Evolutionary conservation across 768 basidiomycete genomes (phyloP).

Genomic region (Mycena vitilis): DNA sequence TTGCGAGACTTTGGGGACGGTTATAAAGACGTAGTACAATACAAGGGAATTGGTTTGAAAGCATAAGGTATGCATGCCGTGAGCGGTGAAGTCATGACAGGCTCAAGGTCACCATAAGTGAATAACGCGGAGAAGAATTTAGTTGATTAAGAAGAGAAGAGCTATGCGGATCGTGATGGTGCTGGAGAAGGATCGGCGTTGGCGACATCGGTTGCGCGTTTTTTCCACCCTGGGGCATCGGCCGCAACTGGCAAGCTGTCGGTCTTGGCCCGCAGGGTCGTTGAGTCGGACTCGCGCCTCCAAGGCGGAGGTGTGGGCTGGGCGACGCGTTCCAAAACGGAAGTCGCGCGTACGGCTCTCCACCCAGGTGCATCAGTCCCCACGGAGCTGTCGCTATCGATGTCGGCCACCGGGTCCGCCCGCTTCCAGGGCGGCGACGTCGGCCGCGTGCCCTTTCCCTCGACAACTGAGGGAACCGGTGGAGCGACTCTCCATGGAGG

Average conservation of each 20-base stretch:
- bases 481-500: slow-evolving; percentile 6
- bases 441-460: neutral
- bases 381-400: neutral
- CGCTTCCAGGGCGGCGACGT: slow-evolving; percentile 7
- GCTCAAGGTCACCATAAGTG: neutral
- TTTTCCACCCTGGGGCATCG: slow-evolving; percentile 24
- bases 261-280: neutral
- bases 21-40: neutral
- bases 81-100: neutral
- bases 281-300: neutral
- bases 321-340: neutral
- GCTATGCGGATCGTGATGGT: slow-evolving; percentile 1
- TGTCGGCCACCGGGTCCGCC: neutral
- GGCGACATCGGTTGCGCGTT: neutral
- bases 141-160: neutral
- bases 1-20: neutral
- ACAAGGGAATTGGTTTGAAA: neutral
- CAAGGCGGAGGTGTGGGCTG: slow-evolving; percentile 16
- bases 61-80: neutral
- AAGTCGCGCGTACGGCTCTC: neutral
- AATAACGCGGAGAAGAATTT: neutral
- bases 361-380: slow-evolving; percentile 2
- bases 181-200: neutral
- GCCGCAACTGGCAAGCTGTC: neutral
- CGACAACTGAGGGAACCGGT: neutral